Evolutionary conservation across 495 filamentous ascomycete genomes (phyloP), one percentile per base, ranked within the genome.

Genomic region (Penicillium cataractarum): DNA sequence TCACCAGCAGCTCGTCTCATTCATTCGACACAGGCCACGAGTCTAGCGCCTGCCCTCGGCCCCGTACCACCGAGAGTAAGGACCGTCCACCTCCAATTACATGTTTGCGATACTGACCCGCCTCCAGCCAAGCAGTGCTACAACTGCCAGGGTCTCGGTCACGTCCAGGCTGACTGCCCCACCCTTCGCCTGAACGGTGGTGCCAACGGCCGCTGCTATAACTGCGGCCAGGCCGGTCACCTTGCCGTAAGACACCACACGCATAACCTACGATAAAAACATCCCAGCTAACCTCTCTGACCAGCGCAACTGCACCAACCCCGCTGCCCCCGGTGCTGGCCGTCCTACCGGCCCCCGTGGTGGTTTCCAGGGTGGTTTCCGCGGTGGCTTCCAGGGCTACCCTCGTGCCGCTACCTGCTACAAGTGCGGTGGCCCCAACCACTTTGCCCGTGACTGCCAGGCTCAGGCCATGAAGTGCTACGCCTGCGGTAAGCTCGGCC

Each of bases 391-490:
- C 72, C 76, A 79, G 64, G 84, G 84, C 55, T 81, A 79, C 53
- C 86, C 90, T 63, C 92, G 93, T 55, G 87, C 92, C 53, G 91
- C 96, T 22, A 98, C 93, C 56, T 99, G 96, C 87, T 98, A 97
- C 86, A 98, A 98, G 84, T 99, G 96, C 76, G 96, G 96, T 69
- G 95, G 95, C 13, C 96, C 95, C 51, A 99, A 99, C 83, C 96
- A 99, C 78, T 99, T 92, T 71, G 95, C 96, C 54, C 90, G 96
- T 63, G 96, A 99, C 76, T 99, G 96, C 83, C 96, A 99, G 81
- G 95, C 95, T 63, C 96, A 98, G 80, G 93, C 94, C 57, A 97
- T 97, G 93, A 99, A 99, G 80, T 99, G 96, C 86, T 99, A 98
- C 76, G 94, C 96, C 65, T 99, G 96, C 76, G 96, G 96, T 74